Evolutionary conservation across 495 filamentous ascomycete species (phyloP).

Genomic region (Hypomontagnella monticulosa): DNA sequence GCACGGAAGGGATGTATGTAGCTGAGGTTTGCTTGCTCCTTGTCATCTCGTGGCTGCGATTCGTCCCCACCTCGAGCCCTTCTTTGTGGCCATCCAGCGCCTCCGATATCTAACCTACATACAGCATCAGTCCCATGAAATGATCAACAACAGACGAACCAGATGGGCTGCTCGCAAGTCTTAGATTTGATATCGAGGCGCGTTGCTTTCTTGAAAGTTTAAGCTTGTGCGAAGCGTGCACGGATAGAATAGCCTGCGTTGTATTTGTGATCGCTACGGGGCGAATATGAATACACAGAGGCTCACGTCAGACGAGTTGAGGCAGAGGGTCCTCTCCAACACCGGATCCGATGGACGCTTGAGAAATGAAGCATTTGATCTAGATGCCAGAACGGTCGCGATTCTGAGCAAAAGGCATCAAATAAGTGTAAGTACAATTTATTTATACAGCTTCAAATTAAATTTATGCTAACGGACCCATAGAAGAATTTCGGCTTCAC

Average conservation of each 20-base stretch:
- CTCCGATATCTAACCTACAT: too few relatives aligned
- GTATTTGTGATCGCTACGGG: neutral
- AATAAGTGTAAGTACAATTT: conserved; percentile 12
- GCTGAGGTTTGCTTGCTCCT: too few relatives aligned
- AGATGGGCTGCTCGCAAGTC: too few relatives aligned
- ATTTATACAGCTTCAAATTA: too few relatives aligned
- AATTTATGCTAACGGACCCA: too few relatives aligned
- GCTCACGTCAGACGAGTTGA: conserved; percentile 15
- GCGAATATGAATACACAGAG: conserved; percentile 1
- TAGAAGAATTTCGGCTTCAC: conserved; percentile 28
- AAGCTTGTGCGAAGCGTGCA: neutral
- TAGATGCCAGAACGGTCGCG: conserved; percentile 14
- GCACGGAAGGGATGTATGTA: too few relatives aligned
- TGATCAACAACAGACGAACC: too few relatives aligned
- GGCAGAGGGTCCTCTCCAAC: conserved; percentile 15
- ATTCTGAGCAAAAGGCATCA: conserved; percentile 23
- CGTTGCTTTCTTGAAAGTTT: neutral
- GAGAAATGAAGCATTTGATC: conserved; percentile 4
- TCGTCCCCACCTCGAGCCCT: too few relatives aligned
- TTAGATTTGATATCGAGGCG: too few relatives aligned
- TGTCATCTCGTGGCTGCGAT: too few relatives aligned
- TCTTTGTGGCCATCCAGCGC: too few relatives aligned
- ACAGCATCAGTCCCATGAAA: too few relatives aligned
- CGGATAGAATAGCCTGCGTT: neutral
- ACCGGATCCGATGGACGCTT: conserved; percentile 12